Evolutionary conservation across 306 rosid species (phyloP), one percentile per base, ranked within the genome.

Genomic region (Rosa persica): DNA sequence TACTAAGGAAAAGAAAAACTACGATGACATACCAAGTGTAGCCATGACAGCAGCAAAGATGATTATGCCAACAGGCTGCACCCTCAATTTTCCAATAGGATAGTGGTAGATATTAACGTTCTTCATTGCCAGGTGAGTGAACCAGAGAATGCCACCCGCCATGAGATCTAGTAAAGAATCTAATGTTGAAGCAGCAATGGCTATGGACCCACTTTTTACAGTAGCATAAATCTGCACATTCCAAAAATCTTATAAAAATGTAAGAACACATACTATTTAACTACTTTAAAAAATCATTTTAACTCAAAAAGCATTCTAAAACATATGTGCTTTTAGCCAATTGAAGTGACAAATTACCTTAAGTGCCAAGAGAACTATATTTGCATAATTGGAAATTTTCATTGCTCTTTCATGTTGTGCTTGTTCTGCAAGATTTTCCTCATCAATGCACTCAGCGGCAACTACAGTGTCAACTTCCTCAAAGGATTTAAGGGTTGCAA

Each of bases 71-170:
- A 95, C 99, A 47, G 99, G 98, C 81, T 95, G 99, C 71, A 95
- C 83, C 78, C 99, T 90, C 82, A 95, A 76, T 84, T 95, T 95
- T 69, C 99, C 99, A 42, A 95, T 95, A 5, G 99, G 99, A 61
- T 90, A 93, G 70, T 82, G 57, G 64, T 95, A 95, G 12, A 93
- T 91, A 82, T 93, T 95, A 65, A 89, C 79, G 76, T 49, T 89
- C 83, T 87, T 95, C 99, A 95, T 95, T 61, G 97, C 75, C 72
- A 91, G 11, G 86, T 95, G 99, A 46, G 96, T 90, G 81, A 89
- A 95, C 98, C 98, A 93, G 20, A 95, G 99, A 75, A 95, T 91
- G 11, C 97, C 98, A 77, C 98, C 99, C 34, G 99, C 97, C 89
- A 88, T 73, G 69, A 88, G 86, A 79, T 88, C 89, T 6, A 88